Evolutionary conservation across 2,329 filamentous ascomycete species (phyloP).

Genomic region (Pleurostoma richardsiae): DNA sequence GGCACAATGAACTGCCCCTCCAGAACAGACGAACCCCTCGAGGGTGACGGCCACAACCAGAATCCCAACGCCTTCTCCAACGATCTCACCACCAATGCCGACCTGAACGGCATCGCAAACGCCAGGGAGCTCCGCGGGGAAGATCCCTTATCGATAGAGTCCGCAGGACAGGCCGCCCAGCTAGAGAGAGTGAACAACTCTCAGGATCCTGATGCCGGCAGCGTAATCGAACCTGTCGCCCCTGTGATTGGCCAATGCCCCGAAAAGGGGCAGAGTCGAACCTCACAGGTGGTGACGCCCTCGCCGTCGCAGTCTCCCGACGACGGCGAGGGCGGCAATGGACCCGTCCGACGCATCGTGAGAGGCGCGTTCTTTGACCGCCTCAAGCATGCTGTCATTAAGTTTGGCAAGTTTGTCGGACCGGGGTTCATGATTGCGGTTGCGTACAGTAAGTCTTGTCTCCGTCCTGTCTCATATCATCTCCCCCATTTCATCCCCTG

Average conservation of each 20-base stretch:
- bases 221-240: not conserved
- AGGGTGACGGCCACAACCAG: constrained; percentile 45
- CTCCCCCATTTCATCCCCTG: not conserved
- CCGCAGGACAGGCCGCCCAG: constrained; percentile 18
- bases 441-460: constrained; percentile 43
- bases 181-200: constrained; percentile 6
- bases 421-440: constrained; percentile 63
- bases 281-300: not conserved
- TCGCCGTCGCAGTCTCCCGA: not conserved
- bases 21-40: constrained; percentile 29
- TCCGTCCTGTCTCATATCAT: not conserved
- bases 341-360: not conserved
- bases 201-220: not conserved
- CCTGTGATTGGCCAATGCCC: not conserved
- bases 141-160: constrained; percentile 11
- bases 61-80: constrained; percentile 46
- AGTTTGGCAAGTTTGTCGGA: constrained; percentile 55
- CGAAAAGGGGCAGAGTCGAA: not conserved
- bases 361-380: constrained; percentile 6
- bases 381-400: constrained; percentile 27
- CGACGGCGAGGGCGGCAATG: not conserved
- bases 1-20: constrained; percentile 13
- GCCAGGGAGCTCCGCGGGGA: constrained; percentile 19
- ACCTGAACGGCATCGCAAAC: constrained; percentile 49
- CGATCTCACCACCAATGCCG: constrained; percentile 52